A percentile compares a stretch with the other conserved stretches of the same genome.
Evolutionary conservation across 1,284 basidiomycete species (phyloP).

Genomic region (Naganishia cerealis): DNA sequence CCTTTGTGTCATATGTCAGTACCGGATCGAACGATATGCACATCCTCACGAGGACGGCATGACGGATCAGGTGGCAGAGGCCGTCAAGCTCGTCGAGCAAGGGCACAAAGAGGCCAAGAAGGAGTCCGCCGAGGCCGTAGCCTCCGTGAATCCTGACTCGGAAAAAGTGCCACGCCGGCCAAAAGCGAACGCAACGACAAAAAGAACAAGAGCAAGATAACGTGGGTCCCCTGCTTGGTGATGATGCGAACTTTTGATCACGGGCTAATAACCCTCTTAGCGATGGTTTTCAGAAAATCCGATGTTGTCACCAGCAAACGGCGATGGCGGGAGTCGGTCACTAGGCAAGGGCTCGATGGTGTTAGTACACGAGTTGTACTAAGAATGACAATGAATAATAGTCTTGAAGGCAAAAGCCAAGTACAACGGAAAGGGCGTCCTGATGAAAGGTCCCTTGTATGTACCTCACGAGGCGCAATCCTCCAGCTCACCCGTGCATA

Average conservation of each 20-base stretch:
- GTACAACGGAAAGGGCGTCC: background rate
- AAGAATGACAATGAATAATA: background rate
- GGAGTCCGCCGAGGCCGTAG: too few species aligned
- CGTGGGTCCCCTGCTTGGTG: too few species aligned
- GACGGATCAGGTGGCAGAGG: constrained; percentile 12
- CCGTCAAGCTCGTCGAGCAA: too few species aligned
- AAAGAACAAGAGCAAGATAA: too few species aligned
- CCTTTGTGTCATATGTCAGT: background rate
- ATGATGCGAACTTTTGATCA: too few species aligned
- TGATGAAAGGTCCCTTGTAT: background rate
- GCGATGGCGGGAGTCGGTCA: background rate
- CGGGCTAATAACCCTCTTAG: too few species aligned
- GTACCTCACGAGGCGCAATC: background rate
- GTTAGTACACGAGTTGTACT: background rate
- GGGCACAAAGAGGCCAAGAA: too few species aligned
- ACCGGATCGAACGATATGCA: background rate
- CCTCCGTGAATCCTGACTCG: too few species aligned
- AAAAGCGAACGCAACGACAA: too few species aligned
- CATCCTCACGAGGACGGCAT: background rate
- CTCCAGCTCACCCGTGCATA: background rate
- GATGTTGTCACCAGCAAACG: background rate
- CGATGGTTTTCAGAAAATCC: too few species aligned
- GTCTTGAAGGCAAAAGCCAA: background rate
- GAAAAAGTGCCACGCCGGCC: too few species aligned
- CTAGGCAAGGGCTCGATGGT: background rate